Base-by-base conservation (phyloP, 768 basidiomycete species). In the Ephemerocybe angulata region DNA sequence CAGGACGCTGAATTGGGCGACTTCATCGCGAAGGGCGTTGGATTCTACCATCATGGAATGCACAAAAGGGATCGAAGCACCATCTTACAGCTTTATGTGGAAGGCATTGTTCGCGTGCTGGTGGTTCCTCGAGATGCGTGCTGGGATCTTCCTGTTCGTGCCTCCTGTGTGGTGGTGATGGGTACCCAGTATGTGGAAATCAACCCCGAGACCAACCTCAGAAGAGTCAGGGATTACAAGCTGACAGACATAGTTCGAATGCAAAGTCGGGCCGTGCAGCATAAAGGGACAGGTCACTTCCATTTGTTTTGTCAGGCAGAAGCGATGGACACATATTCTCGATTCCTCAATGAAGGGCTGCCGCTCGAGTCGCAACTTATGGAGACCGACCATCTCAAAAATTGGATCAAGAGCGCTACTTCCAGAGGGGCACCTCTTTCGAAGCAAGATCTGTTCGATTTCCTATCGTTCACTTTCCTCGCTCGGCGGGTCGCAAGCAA, bases 271-370 rank as follows among this genome's bases (percentile, higher is more conserved):
- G 94, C 94, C 3, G 80, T 93, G 12, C 80, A 79, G 52, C 83
- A 85, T 59, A 71, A 76, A 1, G 76, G 75, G 10, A 60, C 73
- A 0, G 88, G 91, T 0, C 78, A 79, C 54, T 94, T 96, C 72
- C 77, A 88, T 63, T 71, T 98, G 43, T 90, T 99, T 65, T 98
- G 96, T 68, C 95, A 93, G 60, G 76, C 84, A 5, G 95, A 97
- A 67, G 83, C 86, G 46, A 82, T 84, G 57, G 90, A 93, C 58
- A 86, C 87, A 13, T 86, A 93, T 66, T 80, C 80, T 41, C 85
- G 88, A 24, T 93, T 96, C 75, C 71, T 99, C 58, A 85, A 86
- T 54, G 88, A 94, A 21, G 97, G 97, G 4, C 73, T 96, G 21
- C 92, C 93, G 1, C 72, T 98, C 31, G 97, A 99, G 70, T 98